Evolutionary conservation across 805 yeast genomes (phyloP).

Genomic region (Danielozyma ontarioensis): DNA sequence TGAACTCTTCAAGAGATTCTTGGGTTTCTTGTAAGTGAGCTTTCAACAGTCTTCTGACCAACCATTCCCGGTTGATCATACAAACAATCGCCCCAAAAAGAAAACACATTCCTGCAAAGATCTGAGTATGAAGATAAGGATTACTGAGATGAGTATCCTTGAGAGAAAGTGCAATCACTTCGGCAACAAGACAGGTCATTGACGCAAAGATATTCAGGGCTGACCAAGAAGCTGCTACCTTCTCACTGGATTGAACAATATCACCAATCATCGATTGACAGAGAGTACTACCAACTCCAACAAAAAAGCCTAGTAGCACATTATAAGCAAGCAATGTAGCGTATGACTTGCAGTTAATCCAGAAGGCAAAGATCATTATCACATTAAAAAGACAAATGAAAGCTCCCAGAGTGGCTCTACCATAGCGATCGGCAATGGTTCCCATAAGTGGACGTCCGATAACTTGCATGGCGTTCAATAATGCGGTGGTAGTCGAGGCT

Average conservation of each 20-base stretch:
- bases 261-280: constrained; percentile 9
- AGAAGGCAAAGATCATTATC: constrained; percentile 28
- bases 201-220: not conserved
- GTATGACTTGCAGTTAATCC: constrained; percentile 33
- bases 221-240: not conserved
- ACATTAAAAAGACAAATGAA: constrained; percentile 16
- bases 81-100: constrained; percentile 38
- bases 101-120: constrained; percentile 51
- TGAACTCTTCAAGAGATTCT: not conserved
- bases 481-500: constrained; percentile 28
- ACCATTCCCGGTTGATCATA: constrained; percentile 47
- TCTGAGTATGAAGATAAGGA: constrained; percentile 59
- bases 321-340: constrained; percentile 26
- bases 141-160: not conserved
- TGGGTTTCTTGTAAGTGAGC: not conserved
- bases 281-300: constrained; percentile 25
- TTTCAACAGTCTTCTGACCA: constrained; percentile 38
- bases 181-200: not conserved
- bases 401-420: constrained; percentile 36
- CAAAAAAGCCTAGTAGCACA: constrained; percentile 22
- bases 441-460: constrained; percentile 51
- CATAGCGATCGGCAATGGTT: constrained; percentile 40
- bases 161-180: not conserved
- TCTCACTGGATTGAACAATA: constrained; percentile 1
- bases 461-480: constrained; percentile 38